Conservation (phyloP, 257 asterid species). For the Penstemon eatonii region DNA sequence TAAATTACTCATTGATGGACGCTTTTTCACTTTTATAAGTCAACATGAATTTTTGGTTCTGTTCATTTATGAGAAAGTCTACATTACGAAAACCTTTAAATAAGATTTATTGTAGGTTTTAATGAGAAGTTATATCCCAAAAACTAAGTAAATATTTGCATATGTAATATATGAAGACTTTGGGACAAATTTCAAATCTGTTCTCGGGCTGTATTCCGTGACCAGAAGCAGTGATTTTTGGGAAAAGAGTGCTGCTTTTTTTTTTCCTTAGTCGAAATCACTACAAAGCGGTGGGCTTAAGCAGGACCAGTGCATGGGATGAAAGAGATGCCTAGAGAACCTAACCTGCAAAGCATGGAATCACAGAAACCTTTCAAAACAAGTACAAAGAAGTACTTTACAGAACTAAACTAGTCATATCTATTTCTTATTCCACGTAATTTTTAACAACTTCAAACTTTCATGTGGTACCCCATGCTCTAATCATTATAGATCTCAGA, state of each 20-base stretch:
- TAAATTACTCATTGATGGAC: slow-evolving; percentile 12
- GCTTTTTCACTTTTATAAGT: slow-evolving; percentile 12
- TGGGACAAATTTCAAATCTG: too few species aligned
- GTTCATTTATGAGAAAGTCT: slow-evolving; percentile 5
- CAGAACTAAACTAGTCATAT: background rate
- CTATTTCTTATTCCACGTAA: background rate
- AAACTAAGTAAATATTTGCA: background rate
- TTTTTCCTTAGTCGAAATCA: background rate
- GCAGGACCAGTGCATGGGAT: background rate
- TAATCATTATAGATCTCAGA: background rate
- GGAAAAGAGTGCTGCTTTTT: background rate
- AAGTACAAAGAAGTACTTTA: background rate
- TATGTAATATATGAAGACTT: background rate
- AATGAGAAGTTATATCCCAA: slow-evolving; percentile 2
- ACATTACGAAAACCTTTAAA: background rate
- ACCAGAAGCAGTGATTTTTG: background rate
- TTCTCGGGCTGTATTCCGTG: too few species aligned
- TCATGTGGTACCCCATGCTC: background rate
- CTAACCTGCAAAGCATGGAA: background rate
- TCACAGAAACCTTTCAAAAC: background rate
- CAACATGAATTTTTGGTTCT: background rate
- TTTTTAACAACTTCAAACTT: background rate
- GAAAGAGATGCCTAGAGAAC: background rate
- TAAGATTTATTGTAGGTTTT: background rate
- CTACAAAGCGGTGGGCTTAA: background rate